A percentile compares a stretch with the other conserved stretches of the same genome.
Conservation (phyloP, 2,329 filamentous ascomycete species). For the Chrysoporthe cubensis region DNA sequence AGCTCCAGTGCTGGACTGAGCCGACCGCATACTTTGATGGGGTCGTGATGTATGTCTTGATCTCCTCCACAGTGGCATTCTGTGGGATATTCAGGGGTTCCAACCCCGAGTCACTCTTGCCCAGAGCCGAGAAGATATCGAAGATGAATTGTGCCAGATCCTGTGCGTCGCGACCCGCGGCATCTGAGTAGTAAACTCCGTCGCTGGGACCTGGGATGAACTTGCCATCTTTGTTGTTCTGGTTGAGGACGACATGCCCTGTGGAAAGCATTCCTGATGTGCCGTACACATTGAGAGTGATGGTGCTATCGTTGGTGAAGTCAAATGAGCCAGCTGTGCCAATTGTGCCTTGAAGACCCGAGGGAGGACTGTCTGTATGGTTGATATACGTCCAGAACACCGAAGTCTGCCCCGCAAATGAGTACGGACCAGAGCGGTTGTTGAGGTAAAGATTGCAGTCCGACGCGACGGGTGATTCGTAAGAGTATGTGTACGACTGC, state of each 20-base stretch:
- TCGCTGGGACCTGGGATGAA: conserved; percentile 46
- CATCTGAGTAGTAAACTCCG: conserved; percentile 52
- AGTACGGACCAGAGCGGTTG: conserved; percentile 53
- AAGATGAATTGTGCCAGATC: conserved; percentile 55
- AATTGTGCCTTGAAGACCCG: conserved; percentile 57
- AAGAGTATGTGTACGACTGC: conserved; percentile 52
- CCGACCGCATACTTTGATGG: conserved; percentile 51
- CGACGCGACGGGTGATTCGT: conserved; percentile 44
- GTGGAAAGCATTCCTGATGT: conserved; percentile 57
- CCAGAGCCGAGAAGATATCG: conserved; percentile 52
- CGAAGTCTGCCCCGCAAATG: conserved; percentile 56
- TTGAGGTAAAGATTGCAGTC: conserved; percentile 53
- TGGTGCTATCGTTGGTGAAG: conserved; percentile 47
- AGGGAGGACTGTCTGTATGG: conserved; percentile 41
- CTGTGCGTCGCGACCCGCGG: conserved; percentile 45
- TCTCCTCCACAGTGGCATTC: conserved; percentile 50
- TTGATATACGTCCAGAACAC: conserved; percentile 56
- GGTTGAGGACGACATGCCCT: conserved; percentile 47
- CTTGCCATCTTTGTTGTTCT: conserved; percentile 39
- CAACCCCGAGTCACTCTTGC: conserved; percentile 40
- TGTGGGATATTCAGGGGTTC: conserved; percentile 53
- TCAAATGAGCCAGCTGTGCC: conserved; percentile 50
- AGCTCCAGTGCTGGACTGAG: conserved; percentile 58
- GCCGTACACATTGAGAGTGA: conserved; percentile 61
- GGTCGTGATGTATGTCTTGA: conserved; percentile 54